Conservation (phyloP, 2,329 filamentous ascomycete species). For the Cladosporium velox region DNA sequence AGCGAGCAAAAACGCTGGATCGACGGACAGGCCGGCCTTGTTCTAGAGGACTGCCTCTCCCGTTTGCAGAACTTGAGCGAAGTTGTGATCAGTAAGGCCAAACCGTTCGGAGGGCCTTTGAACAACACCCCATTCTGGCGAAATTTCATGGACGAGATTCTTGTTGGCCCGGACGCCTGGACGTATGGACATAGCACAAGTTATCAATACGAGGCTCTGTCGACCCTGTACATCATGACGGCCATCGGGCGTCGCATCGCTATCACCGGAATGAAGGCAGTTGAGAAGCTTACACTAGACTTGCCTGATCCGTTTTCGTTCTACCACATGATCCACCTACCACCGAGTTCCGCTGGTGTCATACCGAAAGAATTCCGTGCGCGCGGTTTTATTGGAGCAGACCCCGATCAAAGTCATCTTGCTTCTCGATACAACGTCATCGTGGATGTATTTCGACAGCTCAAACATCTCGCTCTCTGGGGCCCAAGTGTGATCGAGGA, state of each 20-base stretch:
- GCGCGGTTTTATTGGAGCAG: neutral
- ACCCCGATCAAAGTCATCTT: neutral
- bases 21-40: conserved; percentile 20
- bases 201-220: neutral
- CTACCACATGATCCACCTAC: neutral
- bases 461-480: neutral
- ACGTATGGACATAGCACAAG: neutral
- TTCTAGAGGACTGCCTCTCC: conserved; percentile 26
- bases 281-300: neutral
- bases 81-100: conserved; percentile 23
- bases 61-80: conserved; percentile 28
- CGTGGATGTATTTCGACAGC: neutral
- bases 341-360: neutral
- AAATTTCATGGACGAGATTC: neutral
- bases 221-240: neutral
- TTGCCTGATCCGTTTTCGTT: neutral
- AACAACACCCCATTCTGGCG: neutral
- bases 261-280: neutral
- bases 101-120: conserved; percentile 14
- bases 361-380: neutral
- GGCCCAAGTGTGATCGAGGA: neutral
- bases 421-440: neutral
- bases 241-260: neutral
- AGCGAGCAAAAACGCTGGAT: conserved; percentile 24
- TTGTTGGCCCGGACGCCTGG: conserved; percentile 6